Conservation (phyloP, 495 filamentous ascomycete genomes). For the Aspergillus indologenus region DNA sequence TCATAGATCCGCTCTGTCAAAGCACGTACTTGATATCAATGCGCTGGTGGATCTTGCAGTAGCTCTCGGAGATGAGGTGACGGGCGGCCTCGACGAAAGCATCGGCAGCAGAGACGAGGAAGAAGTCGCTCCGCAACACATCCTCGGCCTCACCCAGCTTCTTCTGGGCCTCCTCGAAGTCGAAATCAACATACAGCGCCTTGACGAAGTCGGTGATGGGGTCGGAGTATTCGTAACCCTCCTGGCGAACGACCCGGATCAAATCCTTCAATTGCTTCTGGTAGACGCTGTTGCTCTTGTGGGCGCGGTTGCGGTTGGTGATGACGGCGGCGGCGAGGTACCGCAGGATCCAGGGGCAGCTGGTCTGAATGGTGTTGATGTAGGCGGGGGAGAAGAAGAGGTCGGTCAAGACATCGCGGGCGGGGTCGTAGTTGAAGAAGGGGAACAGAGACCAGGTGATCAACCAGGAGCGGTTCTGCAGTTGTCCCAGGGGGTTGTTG, state of each 20-base stretch:
- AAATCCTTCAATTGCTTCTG: constrained; percentile 98
- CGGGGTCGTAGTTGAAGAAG: constrained; percentile 95
- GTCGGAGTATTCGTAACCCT: constrained; percentile 95
- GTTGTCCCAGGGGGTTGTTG: constrained; percentile 91
- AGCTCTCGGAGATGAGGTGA: constrained; percentile 94
- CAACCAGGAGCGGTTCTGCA: constrained; percentile 92
- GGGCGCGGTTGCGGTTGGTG: constrained; percentile 80
- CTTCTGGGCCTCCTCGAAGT: constrained; percentile 96
- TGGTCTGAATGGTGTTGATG: constrained; percentile 99
- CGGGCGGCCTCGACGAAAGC: constrained; percentile 90
- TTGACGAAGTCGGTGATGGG: constrained; percentile 95
- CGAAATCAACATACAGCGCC: constrained; percentile 95
- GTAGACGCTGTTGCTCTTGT: constrained; percentile 77
- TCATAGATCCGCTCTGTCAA: background rate
- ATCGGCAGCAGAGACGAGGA: constrained; percentile 80
- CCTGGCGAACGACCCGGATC: constrained; percentile 89
- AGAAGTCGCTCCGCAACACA: constrained; percentile 90
- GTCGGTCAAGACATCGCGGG: constrained; percentile 85
- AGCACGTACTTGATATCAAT: constrained; percentile 83
- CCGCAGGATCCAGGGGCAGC: constrained; percentile 93
- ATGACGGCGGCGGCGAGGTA: constrained; percentile 95
- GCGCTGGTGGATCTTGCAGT: constrained; percentile 99
- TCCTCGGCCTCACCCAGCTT: constrained; percentile 89
- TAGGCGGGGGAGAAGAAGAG: constrained; percentile 93
- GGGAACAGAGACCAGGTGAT: constrained; percentile 99